phyloP scores from a whole-genome alignment of 208 protist genomes.

The Trypanosoma mega region DNA sequence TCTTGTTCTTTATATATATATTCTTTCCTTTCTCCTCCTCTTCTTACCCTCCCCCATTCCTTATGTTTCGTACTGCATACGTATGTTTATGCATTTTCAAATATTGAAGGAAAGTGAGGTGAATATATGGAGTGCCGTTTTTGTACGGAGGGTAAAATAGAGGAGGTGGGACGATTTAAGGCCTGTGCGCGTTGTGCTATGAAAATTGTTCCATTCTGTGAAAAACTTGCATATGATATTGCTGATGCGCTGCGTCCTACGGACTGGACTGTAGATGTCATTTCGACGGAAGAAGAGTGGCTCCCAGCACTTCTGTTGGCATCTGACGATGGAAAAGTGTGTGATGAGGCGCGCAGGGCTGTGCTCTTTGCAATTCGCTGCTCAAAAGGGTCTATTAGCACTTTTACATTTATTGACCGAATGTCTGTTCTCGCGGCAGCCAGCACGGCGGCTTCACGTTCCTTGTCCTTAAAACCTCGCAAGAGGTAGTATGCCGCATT shows the following conservation, averaged over 20 bases:
- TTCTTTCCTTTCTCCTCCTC: conserved; percentile 36
- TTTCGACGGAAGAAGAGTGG: conserved; percentile 18
- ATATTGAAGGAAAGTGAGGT: conserved; percentile 9
- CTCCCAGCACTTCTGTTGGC: not conserved
- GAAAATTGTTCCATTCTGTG: conserved; percentile 20
- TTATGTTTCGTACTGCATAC: too few relatives aligned
- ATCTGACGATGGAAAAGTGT: not conserved
- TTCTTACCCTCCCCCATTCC: conserved; percentile 30
- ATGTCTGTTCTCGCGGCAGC: conserved; percentile 28
- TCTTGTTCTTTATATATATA: conserved; percentile 40
- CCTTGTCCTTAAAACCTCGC: not conserved
- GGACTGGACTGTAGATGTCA: conserved; percentile 18
- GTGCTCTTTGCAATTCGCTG: conserved; percentile 17
- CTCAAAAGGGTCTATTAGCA: conserved; percentile 20
- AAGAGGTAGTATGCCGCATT: not conserved
- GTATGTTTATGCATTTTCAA: too few relatives aligned
- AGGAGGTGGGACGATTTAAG: conserved; percentile 12
- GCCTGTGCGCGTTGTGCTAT: conserved; percentile 11
- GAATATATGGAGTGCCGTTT: conserved; percentile 15
- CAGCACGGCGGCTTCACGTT: conserved; percentile 16
- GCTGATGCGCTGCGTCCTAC: not conserved
- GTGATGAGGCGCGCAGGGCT: conserved; percentile 8
- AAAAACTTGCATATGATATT: conserved; percentile 13
- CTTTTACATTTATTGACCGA: conserved; percentile 26
- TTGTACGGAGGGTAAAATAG: conserved; percentile 13